These are phyloP conservation scores for Ganoderma resinaceum DNA, from an alignment of 1,284 basidiomycete genomes.

Conservation along the genomic window DNA sequence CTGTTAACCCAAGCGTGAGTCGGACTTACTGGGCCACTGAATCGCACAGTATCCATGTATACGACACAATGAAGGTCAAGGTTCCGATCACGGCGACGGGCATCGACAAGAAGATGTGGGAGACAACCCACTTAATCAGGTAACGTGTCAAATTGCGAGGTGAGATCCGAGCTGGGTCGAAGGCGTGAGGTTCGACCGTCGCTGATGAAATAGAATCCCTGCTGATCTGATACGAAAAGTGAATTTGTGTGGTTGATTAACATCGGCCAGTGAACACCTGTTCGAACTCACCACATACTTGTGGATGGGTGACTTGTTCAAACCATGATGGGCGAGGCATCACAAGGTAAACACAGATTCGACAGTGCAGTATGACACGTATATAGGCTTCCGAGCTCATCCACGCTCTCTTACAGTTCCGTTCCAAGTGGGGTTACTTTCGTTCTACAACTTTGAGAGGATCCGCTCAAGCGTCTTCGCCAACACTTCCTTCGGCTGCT, in stretches of 20 bases:
- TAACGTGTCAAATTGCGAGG: too few species aligned
- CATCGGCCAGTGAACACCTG: too few species aligned
- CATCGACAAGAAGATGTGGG: neutral
- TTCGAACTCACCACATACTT: too few species aligned
- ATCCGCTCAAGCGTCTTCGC: slow-evolving; percentile 60
- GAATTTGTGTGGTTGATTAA: too few species aligned
- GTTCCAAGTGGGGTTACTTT: neutral
- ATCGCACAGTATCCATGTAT: too few species aligned
- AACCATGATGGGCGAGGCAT: neutral
- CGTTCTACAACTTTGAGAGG: slow-evolving; percentile 53
- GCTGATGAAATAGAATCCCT: too few species aligned
- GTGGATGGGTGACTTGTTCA: neutral
- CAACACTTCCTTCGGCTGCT: slow-evolving; percentile 62
- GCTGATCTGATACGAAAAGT: too few species aligned
- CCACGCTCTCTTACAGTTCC: neutral
- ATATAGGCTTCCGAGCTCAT: neutral
- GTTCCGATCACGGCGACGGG: neutral
- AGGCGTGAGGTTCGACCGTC: too few species aligned
- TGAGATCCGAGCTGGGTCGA: too few species aligned
- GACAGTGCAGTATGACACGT: neutral
- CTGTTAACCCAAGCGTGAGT: neutral
- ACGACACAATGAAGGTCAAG: neutral
- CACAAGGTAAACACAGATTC: neutral
- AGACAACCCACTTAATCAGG: too few species aligned
- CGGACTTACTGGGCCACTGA: too few species aligned